Evolutionary conservation across 2,329 filamentous ascomycete species (phyloP).

Genomic region (Fusarium anguioides): DNA sequence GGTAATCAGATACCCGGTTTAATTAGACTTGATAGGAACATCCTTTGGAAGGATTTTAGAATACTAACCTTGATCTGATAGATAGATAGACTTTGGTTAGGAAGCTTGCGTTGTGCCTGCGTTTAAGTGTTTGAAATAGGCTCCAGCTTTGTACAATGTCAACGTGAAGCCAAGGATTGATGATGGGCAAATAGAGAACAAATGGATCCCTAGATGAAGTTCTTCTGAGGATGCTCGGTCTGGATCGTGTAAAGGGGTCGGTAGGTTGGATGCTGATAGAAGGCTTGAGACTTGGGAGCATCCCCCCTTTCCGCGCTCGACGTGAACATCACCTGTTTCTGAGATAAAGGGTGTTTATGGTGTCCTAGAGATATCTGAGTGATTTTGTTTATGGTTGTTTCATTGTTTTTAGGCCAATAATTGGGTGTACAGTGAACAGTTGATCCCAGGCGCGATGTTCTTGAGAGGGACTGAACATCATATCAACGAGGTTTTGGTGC

Average conservation of each 20-base stretch:
- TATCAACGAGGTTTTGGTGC: background rate
- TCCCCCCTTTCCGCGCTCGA: background rate
- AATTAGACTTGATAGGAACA: too few relatives aligned
- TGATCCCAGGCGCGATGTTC: background rate
- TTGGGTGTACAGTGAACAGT: conserved; percentile 5
- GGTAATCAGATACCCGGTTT: background rate
- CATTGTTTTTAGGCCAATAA: background rate
- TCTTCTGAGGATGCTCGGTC: background rate
- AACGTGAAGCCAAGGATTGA: background rate
- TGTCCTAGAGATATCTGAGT: too few relatives aligned
- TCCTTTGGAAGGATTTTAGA: background rate
- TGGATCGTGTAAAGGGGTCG: background rate
- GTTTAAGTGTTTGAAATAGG: background rate
- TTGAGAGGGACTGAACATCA: conserved; percentile 2
- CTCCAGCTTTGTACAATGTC: background rate
- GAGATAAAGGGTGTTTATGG: background rate
- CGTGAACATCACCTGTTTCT: background rate
- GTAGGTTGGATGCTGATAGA: background rate
- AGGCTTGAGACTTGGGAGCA: background rate
- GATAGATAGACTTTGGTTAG: background rate
- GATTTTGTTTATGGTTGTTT: background rate
- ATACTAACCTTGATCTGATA: background rate
- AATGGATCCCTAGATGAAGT: rapidly evolving
- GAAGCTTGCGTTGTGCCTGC: background rate
- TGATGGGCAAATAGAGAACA: background rate